Evolutionary conservation across 495 filamentous ascomycete genomes (phyloP).

Genomic region (Penicillium turbatum): DNA sequence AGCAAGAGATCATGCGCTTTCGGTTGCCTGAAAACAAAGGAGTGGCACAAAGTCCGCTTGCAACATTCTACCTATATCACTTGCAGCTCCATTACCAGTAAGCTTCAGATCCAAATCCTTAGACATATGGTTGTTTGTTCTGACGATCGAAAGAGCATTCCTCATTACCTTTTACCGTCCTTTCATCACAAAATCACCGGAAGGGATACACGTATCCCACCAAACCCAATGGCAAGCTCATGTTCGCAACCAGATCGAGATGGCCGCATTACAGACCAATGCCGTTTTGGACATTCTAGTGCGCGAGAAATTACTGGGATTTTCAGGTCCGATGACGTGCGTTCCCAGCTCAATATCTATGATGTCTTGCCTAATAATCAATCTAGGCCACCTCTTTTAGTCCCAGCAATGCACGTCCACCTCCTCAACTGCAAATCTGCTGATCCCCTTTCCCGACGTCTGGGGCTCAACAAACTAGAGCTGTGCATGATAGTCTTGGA

Average conservation of each 20-base stretch:
- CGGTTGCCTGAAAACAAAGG: constrained; percentile 20
- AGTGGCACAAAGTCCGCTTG: constrained; percentile 6
- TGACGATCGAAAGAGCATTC: constrained; percentile 17
- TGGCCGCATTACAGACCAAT: constrained; percentile 3
- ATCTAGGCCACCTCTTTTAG: constrained; percentile 33
- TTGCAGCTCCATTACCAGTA: constrained; percentile 36
- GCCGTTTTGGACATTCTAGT: constrained; percentile 3
- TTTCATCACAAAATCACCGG: constrained; percentile 8
- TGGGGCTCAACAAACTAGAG: constrained; percentile 38
- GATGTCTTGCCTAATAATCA: neutral
- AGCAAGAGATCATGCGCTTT: constrained; percentile 16
- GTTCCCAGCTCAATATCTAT: neutral
- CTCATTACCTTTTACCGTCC: constrained; percentile 31
- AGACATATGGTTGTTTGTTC: neutral
- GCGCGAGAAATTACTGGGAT: neutral
- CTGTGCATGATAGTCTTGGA: constrained; percentile 41
- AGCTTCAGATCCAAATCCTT: neutral
- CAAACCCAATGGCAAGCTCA: constrained; percentile 1
- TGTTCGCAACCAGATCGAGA: constrained; percentile 1
- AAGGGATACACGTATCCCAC: constrained; percentile 20
- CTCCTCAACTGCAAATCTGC: constrained; percentile 33
- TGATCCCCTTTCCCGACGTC: constrained; percentile 26
- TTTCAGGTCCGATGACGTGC: constrained; percentile 31
- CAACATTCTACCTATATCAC: constrained; percentile 27
- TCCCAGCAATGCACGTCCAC: constrained; percentile 42